phyloP scores from a whole-genome alignment of 371 early-diverging fungal genomes.

The Mucor lusitanicus region DNA sequence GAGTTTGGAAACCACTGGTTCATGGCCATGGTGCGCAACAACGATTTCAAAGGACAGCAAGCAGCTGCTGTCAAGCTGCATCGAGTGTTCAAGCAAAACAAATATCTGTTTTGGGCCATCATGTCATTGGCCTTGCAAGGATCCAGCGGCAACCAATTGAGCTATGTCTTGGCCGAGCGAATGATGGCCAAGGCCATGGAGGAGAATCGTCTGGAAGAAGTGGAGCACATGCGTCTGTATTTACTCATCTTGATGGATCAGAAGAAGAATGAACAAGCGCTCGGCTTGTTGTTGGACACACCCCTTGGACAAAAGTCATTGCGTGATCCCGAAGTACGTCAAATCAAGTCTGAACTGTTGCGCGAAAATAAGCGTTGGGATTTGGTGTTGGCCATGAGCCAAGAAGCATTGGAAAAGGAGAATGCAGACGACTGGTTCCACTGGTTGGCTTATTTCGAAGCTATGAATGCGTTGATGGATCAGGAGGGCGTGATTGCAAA shows the following conservation, averaged over 20 bases:
- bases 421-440: constrained; percentile 76
- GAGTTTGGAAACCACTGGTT: constrained; percentile 80
- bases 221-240: constrained; percentile 71
- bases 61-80: constrained; percentile 82
- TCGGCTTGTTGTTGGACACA: constrained; percentile 60
- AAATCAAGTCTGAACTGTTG: constrained; percentile 58
- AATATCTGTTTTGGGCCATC: constrained; percentile 89
- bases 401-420: constrained; percentile 43
- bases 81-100: constrained; percentile 75
- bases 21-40: constrained; percentile 79
- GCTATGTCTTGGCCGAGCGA: constrained; percentile 78
- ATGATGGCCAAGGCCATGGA: constrained; percentile 82
- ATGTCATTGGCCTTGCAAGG: constrained; percentile 72
- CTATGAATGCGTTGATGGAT: constrained; percentile 40
- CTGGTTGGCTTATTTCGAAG: constrained; percentile 65
- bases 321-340: constrained; percentile 69
- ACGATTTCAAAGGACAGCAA: constrained; percentile 79
- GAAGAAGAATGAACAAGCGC: constrained; percentile 61
- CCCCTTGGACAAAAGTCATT: constrained; percentile 61
- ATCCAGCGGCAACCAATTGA: constrained; percentile 49
- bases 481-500: constrained; percentile 26
- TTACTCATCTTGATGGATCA: constrained; percentile 67
- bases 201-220: constrained; percentile 61
- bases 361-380: constrained; percentile 52
- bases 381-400: constrained; percentile 35